A percentile compares a stretch with the other conserved stretches of the same genome.
phyloP scores from a whole-genome alignment of 2,329 filamentous ascomycete genomes.

The Ophiostoma novo-ulmi region DNA sequence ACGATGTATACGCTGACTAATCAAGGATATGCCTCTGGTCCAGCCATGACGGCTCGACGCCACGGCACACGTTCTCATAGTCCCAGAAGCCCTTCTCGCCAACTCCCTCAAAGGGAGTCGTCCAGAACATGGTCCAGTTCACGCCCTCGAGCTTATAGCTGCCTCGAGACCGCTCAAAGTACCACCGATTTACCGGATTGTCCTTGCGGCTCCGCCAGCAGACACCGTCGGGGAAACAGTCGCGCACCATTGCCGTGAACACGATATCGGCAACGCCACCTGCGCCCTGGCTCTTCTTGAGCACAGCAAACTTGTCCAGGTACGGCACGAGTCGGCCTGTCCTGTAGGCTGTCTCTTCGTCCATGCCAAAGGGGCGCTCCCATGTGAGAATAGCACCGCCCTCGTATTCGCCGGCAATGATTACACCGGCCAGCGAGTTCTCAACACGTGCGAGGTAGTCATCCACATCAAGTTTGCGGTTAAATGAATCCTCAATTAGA shows the following conservation, averaged over 20 bases:
- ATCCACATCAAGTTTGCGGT: conserved; percentile 72
- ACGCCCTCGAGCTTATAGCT: conserved; percentile 75
- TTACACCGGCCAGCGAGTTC: conserved; percentile 78
- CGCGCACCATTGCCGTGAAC: conserved; percentile 89
- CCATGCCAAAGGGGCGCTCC: conserved; percentile 63
- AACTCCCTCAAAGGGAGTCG: conserved; percentile 61
- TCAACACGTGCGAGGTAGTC: conserved; percentile 80
- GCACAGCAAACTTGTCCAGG: conserved; percentile 93
- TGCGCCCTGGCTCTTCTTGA: conserved; percentile 80
- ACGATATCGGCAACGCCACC: conserved; percentile 93
- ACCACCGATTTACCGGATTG: conserved; percentile 99
- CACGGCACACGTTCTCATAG: conserved; percentile 70
- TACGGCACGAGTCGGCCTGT: conserved; percentile 75
- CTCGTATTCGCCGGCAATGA: conserved; percentile 94
- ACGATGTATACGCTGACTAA: conserved; percentile 33
- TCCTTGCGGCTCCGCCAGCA: conserved; percentile 87
- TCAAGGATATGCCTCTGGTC: conserved; percentile 56
- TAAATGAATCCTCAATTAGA: conserved; percentile 91
- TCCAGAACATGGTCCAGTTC: conserved; percentile 99
- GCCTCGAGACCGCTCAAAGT: conserved; percentile 84
- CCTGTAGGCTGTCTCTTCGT: conserved; percentile 49
- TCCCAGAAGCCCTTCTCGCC: conserved; percentile 54
- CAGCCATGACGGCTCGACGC: conserved; percentile 59
- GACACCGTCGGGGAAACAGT: conserved; percentile 81
- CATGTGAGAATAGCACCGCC: conserved; percentile 92